Evolutionary conservation across 495 filamentous ascomycete genomes (phyloP).

Genomic region (Venustampulla echinocandica): DNA sequence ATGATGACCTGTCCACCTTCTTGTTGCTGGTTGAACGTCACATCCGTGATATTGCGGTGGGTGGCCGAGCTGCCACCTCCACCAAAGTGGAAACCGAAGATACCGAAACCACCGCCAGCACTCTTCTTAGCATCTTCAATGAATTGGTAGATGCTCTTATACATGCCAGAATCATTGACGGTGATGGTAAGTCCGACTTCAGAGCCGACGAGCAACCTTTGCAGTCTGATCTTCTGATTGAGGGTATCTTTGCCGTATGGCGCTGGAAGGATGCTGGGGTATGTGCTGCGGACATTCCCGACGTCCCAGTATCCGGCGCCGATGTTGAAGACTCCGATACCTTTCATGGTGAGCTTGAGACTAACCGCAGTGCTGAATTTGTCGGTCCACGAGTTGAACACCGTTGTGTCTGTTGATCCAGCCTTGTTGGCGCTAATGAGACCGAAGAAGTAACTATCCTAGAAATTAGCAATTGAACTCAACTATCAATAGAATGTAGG

Average conservation of each 20-base stretch:
- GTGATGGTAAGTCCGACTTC: constrained; percentile 3
- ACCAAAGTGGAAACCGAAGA: constrained; percentile 3
- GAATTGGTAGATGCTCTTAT: not conserved
- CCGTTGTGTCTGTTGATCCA: not conserved
- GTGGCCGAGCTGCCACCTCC: not conserved
- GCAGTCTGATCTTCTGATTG: not conserved
- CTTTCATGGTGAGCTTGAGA: not conserved
- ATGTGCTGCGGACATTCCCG: not conserved
- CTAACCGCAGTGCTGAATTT: not conserved
- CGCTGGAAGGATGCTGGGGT: not conserved
- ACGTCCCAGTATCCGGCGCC: constrained; percentile 1
- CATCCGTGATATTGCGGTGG: not conserved
- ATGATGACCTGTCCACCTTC: constrained; percentile 2
- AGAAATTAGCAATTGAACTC: not conserved
- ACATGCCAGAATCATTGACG: not conserved
- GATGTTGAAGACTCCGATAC: not conserved
- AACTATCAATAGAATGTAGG: not conserved
- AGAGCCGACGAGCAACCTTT: not conserved
- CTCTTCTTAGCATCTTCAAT: not conserved
- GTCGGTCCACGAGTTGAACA: not conserved
- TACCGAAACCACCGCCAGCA: not conserved
- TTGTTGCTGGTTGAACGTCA: not conserved
- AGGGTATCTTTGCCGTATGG: not conserved
- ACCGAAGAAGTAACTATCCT: not conserved
- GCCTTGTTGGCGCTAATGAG: not conserved